Evolutionary conservation across 176 grass and related monocot species (phyloP).

Genomic region (Avena insularis): DNA sequence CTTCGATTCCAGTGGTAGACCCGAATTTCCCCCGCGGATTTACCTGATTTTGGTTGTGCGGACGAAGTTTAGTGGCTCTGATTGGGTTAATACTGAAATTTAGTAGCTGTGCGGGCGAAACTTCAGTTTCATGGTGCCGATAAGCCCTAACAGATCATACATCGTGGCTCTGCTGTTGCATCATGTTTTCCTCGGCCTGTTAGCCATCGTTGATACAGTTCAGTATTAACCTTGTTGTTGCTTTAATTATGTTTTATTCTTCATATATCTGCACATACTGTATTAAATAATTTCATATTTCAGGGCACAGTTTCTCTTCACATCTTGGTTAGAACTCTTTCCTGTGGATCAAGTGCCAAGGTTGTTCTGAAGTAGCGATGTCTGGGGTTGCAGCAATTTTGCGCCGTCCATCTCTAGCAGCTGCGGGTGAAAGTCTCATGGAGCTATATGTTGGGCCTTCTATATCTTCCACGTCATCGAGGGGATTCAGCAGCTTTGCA

Average conservation of each 20-base stretch:
- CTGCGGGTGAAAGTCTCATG: conserved; percentile 39
- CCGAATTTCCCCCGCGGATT: neutral
- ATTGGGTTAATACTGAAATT: neutral
- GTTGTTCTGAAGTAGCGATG: conserved; percentile 43
- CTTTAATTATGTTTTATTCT: conserved; percentile 9
- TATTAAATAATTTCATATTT: conserved; percentile 23
- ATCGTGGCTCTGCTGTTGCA: neutral
- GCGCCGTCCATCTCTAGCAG: conserved; percentile 25
- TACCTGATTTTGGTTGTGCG: conserved; percentile 8
- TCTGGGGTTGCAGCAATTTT: conserved; percentile 36
- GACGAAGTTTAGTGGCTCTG: neutral
- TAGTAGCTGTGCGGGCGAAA: neutral
- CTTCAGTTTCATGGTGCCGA: neutral
- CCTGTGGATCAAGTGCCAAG: conserved; percentile 26
- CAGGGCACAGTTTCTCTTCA: conserved; percentile 13
- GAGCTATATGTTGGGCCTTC: conserved; percentile 36
- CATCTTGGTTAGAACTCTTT: conserved; percentile 9
- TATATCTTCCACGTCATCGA: conserved; percentile 26
- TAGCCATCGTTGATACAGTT: neutral
- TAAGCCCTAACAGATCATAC: neutral
- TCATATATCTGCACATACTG: neutral
- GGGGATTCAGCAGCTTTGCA: conserved; percentile 42
- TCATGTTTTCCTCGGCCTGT: neutral
- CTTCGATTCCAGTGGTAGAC: neutral
- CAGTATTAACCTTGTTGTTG: neutral